A percentile compares a stretch with the other conserved stretches of the same genome.
phyloP scores from a whole-genome alignment of 768 basidiomycete species.

The Leccinum olivaceopallidum region DNA sequence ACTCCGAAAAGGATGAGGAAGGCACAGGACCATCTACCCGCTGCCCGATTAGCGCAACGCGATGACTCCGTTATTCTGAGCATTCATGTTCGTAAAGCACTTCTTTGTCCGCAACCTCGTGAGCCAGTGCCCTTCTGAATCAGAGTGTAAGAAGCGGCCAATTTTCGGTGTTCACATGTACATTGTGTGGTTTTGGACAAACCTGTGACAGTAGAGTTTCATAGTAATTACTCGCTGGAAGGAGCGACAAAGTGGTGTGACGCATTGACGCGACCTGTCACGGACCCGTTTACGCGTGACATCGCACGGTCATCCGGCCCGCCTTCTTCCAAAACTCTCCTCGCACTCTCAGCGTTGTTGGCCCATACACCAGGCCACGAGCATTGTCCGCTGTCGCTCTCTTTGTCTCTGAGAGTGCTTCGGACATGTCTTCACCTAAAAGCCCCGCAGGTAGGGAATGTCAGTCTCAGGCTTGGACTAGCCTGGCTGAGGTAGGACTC shows the following conservation, averaged over 20 bases:
- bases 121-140: no score
- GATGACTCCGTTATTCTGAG: conserved; percentile 84
- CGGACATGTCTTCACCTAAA: conserved; percentile 40
- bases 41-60: conserved; percentile 69
- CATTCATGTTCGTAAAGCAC: background rate
- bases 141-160: no score
- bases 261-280: no score
- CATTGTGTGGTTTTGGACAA: no score
- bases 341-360: conserved; percentile 37
- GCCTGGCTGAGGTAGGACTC: conserved; percentile 68
- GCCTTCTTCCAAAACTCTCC: no score
- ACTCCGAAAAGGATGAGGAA: conserved; percentile 82
- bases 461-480: conserved; percentile 29
- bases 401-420: conserved; percentile 55
- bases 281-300: no score
- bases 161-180: no score
- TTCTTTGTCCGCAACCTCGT: background rate
- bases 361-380: conserved; percentile 65
- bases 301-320: no score
- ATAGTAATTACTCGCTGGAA: no score
- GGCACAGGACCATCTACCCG: conserved; percentile 76
- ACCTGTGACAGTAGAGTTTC: no score
- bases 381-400: conserved; percentile 53
- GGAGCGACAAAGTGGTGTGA: no score
- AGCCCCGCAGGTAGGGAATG: no score